phyloP scores from a whole-genome alignment of 257 asterid genomes.

The Solanum megistacrolobum region DNA sequence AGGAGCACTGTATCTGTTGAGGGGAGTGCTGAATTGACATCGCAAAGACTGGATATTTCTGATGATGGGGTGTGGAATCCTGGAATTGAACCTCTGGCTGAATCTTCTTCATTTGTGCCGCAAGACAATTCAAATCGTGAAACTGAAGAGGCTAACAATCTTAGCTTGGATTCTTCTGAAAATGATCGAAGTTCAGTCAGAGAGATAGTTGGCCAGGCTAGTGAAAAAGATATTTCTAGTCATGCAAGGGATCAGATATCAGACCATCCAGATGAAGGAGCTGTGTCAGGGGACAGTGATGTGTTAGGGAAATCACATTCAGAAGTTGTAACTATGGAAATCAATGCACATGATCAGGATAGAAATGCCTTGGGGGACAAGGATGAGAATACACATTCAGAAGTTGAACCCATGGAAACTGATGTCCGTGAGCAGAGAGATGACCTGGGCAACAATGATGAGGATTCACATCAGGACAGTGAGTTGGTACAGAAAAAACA shows the following conservation, averaged over 20 bases:
- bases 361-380: neutral
- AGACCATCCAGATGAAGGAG: constrained; percentile 18
- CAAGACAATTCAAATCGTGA: constrained; percentile 8
- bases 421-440: neutral
- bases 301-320: constrained; percentile 1
- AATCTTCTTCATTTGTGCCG: neutral
- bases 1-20: constrained; percentile 1
- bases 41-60: constrained; percentile 10
- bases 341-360: neutral
- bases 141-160: constrained; percentile 4
- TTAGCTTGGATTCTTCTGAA: neutral
- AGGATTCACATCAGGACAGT: constrained; percentile 6
- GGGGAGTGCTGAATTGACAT: neutral
- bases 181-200: constrained; percentile 5
- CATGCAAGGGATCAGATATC: constrained; percentile 4
- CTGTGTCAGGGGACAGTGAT: constrained; percentile 8
- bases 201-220: neutral
- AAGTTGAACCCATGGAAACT: neutral
- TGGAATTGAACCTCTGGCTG: constrained; percentile 20
- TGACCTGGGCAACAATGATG: neutral
- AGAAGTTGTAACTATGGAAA: neutral
- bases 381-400: constrained; percentile 7
- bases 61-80: constrained; percentile 31
- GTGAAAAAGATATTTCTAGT: constrained; percentile 10
- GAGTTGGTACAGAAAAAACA: constrained; percentile 1